These are phyloP conservation scores for Bassia scoparia DNA, from an alignment of 148 eudicot genomes.

Conservation along the genomic window DNA sequence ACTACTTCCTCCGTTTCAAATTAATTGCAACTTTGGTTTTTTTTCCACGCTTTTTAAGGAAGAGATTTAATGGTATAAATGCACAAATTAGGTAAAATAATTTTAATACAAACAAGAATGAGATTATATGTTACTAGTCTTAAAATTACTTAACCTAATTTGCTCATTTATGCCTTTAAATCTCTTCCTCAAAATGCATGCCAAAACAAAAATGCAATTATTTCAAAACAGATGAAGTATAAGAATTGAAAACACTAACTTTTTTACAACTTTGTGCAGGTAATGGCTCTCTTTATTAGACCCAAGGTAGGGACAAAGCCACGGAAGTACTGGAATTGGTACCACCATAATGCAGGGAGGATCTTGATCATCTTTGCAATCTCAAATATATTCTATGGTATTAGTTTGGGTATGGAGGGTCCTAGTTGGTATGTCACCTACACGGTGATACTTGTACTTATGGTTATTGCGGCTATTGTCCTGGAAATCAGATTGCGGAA, in stretches of 20 bases:
- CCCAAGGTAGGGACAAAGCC: slow-evolving; percentile 59
- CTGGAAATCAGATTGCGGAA: slow-evolving; percentile 50
- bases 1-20: no score
- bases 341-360: slow-evolving; percentile 68
- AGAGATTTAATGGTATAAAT: no score
- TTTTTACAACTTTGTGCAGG: slow-evolving; percentile 29
- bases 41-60: no score
- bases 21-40: no score
- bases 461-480: slow-evolving; percentile 33
- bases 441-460: slow-evolving; percentile 37
- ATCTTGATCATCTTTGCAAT: slow-evolving; percentile 46
- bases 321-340: slow-evolving; percentile 92
- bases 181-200: no score
- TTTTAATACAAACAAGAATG: no score
- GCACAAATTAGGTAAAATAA: no score
- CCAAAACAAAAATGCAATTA: no score
- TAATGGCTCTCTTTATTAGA: slow-evolving; percentile 60
- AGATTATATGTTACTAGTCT: no score
- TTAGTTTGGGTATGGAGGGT: slow-evolving; percentile 61
- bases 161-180: no score
- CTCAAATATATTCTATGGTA: slow-evolving; percentile 69
- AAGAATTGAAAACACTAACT: not conserved
- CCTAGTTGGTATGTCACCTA: slow-evolving; percentile 59
- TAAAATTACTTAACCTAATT: no score
- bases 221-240: no score